phyloP scores from a whole-genome alignment of 2,329 filamentous ascomycete genomes.

The Penicillium frequentans region DNA sequence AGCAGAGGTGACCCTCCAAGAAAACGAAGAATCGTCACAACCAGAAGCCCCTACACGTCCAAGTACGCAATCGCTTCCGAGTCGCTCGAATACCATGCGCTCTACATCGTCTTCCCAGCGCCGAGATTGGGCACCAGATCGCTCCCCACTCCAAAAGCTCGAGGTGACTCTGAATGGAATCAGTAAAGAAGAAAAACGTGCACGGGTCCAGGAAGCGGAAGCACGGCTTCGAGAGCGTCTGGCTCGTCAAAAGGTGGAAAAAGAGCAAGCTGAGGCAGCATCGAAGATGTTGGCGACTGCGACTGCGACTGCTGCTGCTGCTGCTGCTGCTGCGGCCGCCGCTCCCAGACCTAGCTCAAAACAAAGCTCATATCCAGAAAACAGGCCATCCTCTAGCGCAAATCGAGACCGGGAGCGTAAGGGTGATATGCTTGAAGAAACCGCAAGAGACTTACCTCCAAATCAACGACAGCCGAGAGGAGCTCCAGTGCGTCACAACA shows the following conservation, averaged over 20 bases:
- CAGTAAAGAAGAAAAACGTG: constrained; percentile 93
- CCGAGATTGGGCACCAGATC: constrained; percentile 68
- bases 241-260: constrained; percentile 29
- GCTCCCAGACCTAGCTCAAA: neutral
- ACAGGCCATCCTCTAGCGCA: constrained; percentile 1
- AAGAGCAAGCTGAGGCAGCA: constrained; percentile 17
- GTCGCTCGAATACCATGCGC: constrained; percentile 33
- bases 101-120: constrained; percentile 31
- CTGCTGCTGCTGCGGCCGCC: neutral
- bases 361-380: constrained; percentile 10
- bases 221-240: constrained; percentile 63
- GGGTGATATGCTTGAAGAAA: neutral
- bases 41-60: neutral
- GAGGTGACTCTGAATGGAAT: constrained; percentile 89
- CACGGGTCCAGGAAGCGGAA: constrained; percentile 80
- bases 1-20: neutral
- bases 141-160: constrained; percentile 89
- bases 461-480: constrained; percentile 10
- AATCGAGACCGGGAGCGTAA: constrained; percentile 1
- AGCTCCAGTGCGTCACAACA: constrained; percentile 16
- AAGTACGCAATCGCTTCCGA: constrained; percentile 19
- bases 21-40: constrained; percentile 16
- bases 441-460: constrained; percentile 5
- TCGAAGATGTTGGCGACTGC: neutral
- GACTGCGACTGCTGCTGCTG: neutral